phyloP scores from a whole-genome alignment of 345 rosid genomes.

The Excoecaria cochinchinensis region DNA sequence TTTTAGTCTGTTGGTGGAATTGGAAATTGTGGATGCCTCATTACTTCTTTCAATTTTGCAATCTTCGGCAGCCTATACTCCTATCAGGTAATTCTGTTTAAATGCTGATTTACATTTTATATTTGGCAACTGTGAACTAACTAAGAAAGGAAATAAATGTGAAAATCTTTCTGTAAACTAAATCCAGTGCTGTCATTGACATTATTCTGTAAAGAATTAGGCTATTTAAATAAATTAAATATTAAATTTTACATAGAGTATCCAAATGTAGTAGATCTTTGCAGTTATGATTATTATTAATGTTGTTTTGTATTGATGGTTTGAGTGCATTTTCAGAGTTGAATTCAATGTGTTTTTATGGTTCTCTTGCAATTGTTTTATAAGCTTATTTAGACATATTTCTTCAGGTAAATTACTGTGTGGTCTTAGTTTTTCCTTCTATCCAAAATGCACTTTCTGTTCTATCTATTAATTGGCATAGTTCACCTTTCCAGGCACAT shows the following conservation, averaged over 20 bases:
- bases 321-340: not conserved
- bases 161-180: not conserved
- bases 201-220: not conserved
- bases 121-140: not conserved
- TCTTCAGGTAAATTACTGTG: not conserved
- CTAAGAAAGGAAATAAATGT: not conserved
- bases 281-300: not conserved
- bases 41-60: constrained; percentile 6
- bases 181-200: not conserved
- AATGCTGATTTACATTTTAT: not conserved
- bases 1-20: not conserved
- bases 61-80: constrained; percentile 10
- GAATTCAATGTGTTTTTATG: not conserved
- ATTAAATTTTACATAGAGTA: not conserved
- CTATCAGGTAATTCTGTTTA: constrained; percentile 13
- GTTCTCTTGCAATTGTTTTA: not conserved
- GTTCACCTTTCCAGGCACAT: constrained; percentile 4
- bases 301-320: not conserved
- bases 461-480: not conserved
- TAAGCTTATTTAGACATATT: not conserved
- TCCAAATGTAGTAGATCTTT: not conserved
- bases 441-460: not conserved
- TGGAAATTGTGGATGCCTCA: constrained; percentile 9
- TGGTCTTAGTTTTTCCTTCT: not conserved
- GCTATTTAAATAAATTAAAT: not conserved